These are phyloP conservation scores for Tylopilus balloui DNA, from an alignment of 768 basidiomycete species.

Conservation along the genomic window DNA sequence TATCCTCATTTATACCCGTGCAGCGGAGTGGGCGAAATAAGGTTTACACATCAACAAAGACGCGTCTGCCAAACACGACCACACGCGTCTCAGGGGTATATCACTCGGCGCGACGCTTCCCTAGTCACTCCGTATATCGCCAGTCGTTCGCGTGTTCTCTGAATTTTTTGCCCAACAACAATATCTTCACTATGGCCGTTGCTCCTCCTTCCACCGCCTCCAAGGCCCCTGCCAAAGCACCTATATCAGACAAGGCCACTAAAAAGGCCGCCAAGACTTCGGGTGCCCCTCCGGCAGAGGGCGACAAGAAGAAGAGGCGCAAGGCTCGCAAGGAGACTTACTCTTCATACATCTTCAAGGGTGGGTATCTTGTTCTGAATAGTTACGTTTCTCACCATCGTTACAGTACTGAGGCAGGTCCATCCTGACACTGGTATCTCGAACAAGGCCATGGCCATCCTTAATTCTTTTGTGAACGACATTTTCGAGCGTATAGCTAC, in stretches of 20 bases:
- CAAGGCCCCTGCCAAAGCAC: constrained; percentile 45
- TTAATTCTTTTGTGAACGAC: constrained; percentile 91
- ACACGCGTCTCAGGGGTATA: constrained; percentile 33
- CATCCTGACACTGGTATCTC: constrained; percentile 99
- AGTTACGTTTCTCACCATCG: not conserved
- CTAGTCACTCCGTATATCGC: constrained; percentile 10
- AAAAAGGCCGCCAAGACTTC: constrained; percentile 60
- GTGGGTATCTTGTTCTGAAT: constrained; percentile 30
- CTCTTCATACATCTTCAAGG: constrained; percentile 94
- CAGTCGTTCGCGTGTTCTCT: constrained; percentile 4
- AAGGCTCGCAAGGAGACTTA: constrained; percentile 91
- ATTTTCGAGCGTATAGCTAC: constrained; percentile 91
- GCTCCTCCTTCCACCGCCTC: constrained; percentile 41
- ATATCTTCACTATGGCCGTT: constrained; percentile 52
- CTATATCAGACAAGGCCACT: constrained; percentile 30
- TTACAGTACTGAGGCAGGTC: constrained; percentile 87
- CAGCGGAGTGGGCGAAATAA: constrained; percentile 24
- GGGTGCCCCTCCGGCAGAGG: constrained; percentile 50
- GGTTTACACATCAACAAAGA: constrained; percentile 37
- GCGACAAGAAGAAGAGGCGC: constrained; percentile 85
- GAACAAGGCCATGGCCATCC: constrained; percentile 91
- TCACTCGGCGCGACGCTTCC: constrained; percentile 2
- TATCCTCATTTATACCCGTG: constrained; percentile 28
- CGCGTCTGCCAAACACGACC: constrained; percentile 33
- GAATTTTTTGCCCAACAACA: constrained; percentile 5